These are phyloP conservation scores for Russula emetica DNA, from an alignment of 768 basidiomycete genomes.

Conservation along the genomic window DNA sequence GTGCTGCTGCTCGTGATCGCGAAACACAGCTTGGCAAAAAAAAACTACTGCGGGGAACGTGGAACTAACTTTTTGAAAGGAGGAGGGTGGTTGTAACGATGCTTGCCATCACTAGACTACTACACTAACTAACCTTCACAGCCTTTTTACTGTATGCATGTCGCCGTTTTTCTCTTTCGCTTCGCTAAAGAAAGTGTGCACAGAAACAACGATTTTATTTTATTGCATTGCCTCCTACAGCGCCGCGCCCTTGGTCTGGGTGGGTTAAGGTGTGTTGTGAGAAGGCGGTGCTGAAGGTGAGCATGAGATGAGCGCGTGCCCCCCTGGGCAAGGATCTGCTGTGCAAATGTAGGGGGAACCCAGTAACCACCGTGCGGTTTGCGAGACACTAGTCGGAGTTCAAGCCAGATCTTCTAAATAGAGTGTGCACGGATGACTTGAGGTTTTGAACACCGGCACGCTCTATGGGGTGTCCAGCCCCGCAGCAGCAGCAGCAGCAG, in stretches of 20 bases:
- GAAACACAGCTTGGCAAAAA: constrained; percentile 12
- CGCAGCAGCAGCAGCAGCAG: background rate
- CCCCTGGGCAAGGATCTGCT: constrained; percentile 3
- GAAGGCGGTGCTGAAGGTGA: background rate
- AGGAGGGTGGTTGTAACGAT: too few relatives aligned
- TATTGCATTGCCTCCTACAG: constrained; percentile 3
- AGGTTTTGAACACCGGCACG: background rate
- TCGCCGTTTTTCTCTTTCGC: background rate
- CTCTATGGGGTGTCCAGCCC: background rate
- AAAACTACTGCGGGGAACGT: background rate
- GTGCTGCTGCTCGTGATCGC: background rate
- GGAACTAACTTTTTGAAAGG: background rate
- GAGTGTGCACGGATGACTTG: constrained; percentile 3
- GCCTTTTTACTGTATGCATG: background rate
- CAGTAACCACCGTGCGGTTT: constrained; percentile 8
- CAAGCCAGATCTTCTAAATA: background rate
- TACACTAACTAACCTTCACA: background rate
- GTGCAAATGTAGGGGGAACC: background rate
- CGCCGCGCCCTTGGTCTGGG: background rate
- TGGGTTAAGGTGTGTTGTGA: constrained; percentile 13
- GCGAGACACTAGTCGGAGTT: constrained; percentile 25
- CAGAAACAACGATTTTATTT: background rate
- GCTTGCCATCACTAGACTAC: too few relatives aligned
- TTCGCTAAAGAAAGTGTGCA: background rate
- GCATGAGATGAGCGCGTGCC: background rate